phyloP scores from a whole-genome alignment of 179 eudicot genomes.

The Heliamphora pulchella region DNA sequence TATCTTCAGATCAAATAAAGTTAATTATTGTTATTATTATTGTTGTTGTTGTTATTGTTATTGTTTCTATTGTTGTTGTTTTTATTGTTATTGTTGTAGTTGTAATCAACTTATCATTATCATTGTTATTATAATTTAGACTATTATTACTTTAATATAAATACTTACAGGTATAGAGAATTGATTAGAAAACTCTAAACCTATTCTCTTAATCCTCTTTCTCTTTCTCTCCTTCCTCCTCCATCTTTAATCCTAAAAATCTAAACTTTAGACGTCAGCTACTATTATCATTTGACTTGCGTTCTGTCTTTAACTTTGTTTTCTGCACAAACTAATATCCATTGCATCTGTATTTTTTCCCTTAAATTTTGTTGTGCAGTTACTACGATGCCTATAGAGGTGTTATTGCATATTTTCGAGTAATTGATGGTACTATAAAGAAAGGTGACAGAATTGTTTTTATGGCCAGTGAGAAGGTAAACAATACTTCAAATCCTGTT shows the following conservation, averaged over 20 bases:
- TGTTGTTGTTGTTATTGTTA: not conserved
- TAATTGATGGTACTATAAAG: conserved; percentile 82
- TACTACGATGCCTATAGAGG: conserved; percentile 93
- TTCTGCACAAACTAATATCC: not conserved
- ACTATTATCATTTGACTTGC: conserved; percentile 5
- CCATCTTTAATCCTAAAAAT: too few relatives aligned
- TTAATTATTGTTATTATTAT: not conserved
- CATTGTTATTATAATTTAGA: too few relatives aligned
- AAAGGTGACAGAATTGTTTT: conserved; percentile 84
- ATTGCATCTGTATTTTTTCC: not conserved
- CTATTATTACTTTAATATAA: too few relatives aligned
- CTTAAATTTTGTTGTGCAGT: conserved; percentile 46
- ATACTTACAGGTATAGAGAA: too few relatives aligned
- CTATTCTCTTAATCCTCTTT: too few relatives aligned
- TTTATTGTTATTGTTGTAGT: too few relatives aligned
- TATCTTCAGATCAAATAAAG: not conserved
- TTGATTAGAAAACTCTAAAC: too few relatives aligned
- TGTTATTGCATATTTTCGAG: conserved; percentile 84
- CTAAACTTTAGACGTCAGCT: too few relatives aligned
- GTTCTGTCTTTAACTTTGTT: conserved; percentile 11
- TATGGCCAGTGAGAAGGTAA: conserved; percentile 88
- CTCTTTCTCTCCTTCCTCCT: too few relatives aligned
- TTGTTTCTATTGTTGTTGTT: not conserved
- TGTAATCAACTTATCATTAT: too few relatives aligned
- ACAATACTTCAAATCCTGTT: not conserved